A percentile compares a stretch with the other conserved stretches of the same genome.
phyloP scores from a whole-genome alignment of 2,329 filamentous ascomycete species.

The Aureobasidium musti region DNA sequence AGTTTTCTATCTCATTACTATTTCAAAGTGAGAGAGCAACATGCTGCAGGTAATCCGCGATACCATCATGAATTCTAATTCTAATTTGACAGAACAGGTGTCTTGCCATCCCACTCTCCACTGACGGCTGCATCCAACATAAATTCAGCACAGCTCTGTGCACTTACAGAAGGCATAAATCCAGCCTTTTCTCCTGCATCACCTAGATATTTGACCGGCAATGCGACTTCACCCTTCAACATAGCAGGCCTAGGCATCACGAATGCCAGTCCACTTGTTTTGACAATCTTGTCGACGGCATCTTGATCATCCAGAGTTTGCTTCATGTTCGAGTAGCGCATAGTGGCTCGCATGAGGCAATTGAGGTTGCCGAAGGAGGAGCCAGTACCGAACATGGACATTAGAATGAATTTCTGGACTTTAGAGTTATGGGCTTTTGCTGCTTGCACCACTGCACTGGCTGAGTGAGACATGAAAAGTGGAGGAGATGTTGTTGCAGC shows the following conservation, averaged over 20 bases:
- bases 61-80: neutral
- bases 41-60: too few species aligned
- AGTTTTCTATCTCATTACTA: too few species aligned
- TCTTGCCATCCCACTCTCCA: conserved; percentile 47
- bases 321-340: conserved; percentile 52
- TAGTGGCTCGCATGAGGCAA: conserved; percentile 47
- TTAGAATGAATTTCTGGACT: conserved; percentile 49
- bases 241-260: conserved; percentile 51
- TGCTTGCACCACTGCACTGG: conserved; percentile 42
- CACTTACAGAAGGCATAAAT: conserved; percentile 44
- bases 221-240: conserved; percentile 45
- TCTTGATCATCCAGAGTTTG: conserved; percentile 53
- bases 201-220: conserved; percentile 45
- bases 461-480: conserved; percentile 51
- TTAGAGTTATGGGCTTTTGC: conserved; percentile 43
- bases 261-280: conserved; percentile 42
- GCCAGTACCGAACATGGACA: conserved; percentile 55
- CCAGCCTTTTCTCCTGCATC: conserved; percentile 48
- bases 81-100: conserved; percentile 51
- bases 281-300: conserved; percentile 48
- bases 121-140: conserved; percentile 49
- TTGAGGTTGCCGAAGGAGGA: conserved; percentile 49
- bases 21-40: too few species aligned
- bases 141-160: conserved; percentile 50
- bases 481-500: conserved; percentile 46